These are phyloP conservation scores for Podospora pseudopauciseta DNA, from an alignment of 495 filamentous ascomycete genomes.

Conservation along the genomic window DNA sequence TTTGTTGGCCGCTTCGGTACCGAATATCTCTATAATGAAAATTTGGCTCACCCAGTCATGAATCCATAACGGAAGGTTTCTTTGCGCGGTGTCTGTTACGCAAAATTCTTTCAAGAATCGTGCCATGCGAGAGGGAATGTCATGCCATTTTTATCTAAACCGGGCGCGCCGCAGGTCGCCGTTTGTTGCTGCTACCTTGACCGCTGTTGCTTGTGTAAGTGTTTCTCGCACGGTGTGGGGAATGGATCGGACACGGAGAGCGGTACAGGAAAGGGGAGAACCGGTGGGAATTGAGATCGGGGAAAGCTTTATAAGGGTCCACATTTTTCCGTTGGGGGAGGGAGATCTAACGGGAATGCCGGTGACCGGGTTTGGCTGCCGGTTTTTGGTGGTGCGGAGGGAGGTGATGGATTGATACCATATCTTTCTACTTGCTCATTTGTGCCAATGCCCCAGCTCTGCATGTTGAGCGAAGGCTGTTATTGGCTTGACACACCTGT, in stretches of 20 bases:
- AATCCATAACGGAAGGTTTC: too few species aligned
- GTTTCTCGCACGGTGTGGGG: background rate
- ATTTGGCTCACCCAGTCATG: background rate
- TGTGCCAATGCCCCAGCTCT: too few species aligned
- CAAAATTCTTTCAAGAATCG: background rate
- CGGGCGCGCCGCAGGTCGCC: background rate
- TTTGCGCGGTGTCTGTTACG: background rate
- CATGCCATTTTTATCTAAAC: background rate
- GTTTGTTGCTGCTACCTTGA: background rate
- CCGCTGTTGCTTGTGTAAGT: background rate
- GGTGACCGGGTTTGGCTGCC: too few species aligned
- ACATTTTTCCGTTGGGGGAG: too few species aligned
- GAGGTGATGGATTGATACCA: too few species aligned
- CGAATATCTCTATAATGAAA: background rate
- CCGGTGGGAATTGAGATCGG: background rate
- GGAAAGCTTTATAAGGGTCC: background rate
- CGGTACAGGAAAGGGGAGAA: background rate
- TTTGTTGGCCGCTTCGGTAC: background rate
- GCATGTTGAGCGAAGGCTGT: too few species aligned
- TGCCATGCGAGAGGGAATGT: background rate
- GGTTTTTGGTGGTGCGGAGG: too few species aligned
- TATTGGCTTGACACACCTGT: too few species aligned
- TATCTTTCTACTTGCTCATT: too few species aligned
- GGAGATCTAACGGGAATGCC: too few species aligned
- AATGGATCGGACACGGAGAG: background rate